Percentiles rank a stretch among this genome's conserved stretches.
Evolutionary conservation across 2,329 filamentous ascomycete species (phyloP).

Genomic region (Hymenoscyphus occultus): DNA sequence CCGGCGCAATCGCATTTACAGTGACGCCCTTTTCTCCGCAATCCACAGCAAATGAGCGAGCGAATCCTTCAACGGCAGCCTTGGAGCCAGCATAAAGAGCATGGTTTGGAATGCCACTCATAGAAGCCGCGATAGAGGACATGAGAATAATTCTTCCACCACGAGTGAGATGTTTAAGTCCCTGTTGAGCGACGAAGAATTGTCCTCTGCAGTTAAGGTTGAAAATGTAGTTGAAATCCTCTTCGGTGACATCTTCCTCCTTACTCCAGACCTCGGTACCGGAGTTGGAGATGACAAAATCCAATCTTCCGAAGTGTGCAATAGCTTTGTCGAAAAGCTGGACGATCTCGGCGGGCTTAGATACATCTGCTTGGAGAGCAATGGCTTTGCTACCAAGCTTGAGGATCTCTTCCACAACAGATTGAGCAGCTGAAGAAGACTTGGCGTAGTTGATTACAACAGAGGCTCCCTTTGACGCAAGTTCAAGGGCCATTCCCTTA

Average conservation of each 20-base stretch:
- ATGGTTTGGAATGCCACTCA: constrained; percentile 67
- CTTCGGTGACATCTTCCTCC: constrained; percentile 31
- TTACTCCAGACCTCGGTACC: constrained; percentile 32
- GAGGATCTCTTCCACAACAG: constrained; percentile 52
- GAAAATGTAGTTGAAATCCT: constrained; percentile 47
- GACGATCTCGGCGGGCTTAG: constrained; percentile 39
- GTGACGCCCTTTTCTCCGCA: constrained; percentile 61
- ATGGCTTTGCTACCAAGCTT: constrained; percentile 50
- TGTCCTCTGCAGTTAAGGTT: constrained; percentile 64
- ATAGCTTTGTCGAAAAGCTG: constrained; percentile 29
- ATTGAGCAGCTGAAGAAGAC: constrained; percentile 53
- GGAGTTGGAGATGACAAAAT: constrained; percentile 34
- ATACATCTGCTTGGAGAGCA: constrained; percentile 58
- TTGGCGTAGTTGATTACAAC: constrained; percentile 61
- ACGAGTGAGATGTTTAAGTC: constrained; percentile 65
- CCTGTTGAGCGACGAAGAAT: constrained; percentile 76
- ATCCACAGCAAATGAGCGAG: constrained; percentile 63
- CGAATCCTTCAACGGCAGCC: constrained; percentile 72
- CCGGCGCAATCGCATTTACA: constrained; percentile 64
- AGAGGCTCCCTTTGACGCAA: constrained; percentile 40
- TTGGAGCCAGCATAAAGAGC: constrained; percentile 74
- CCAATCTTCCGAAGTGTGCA: constrained; percentile 30
- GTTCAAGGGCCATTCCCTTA: constrained; percentile 42
- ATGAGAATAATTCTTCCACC: constrained; percentile 68
- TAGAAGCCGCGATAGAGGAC: constrained; percentile 59